phyloP scores from a whole-genome alignment of 192 early-diverging fungal species.

The Coemansia sp. region DNA sequence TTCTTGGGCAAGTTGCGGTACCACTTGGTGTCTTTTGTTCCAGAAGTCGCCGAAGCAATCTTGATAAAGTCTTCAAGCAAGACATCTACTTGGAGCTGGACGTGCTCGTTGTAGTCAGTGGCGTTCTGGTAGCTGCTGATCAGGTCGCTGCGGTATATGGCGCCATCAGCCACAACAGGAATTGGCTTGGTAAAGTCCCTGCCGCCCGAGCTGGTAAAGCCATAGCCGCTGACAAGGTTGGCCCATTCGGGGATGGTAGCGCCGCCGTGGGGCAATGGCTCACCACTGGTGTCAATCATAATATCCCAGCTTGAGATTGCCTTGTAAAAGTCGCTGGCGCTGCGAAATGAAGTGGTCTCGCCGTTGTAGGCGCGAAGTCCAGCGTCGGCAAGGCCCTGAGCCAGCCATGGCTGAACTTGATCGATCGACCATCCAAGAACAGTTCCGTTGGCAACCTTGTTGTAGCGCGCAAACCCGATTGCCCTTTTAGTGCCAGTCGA shows the following conservation, averaged over 20 bases:
- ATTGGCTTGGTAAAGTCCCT: slow-evolving; percentile 14
- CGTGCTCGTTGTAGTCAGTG: slow-evolving; percentile 61
- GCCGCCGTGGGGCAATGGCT: slow-evolving; percentile 57
- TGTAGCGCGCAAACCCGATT: slow-evolving; percentile 44
- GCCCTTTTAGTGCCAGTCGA: slow-evolving; percentile 10
- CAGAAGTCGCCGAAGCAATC: slow-evolving; percentile 47
- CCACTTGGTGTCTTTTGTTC: slow-evolving; percentile 59
- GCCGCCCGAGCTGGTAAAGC: slow-evolving; percentile 1
- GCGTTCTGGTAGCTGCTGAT: slow-evolving; percentile 70
- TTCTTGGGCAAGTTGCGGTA: slow-evolving; percentile 65
- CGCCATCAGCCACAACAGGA: slow-evolving; percentile 58
- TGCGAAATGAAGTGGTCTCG: slow-evolving; percentile 22
- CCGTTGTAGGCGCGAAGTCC: slow-evolving; percentile 45
- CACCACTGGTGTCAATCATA: slow-evolving; percentile 58
- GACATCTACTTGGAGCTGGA: slow-evolving; percentile 62
- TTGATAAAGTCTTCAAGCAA: slow-evolving; percentile 56
- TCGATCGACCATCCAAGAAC: slow-evolving; percentile 40
- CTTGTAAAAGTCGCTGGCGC: slow-evolving; percentile 48
- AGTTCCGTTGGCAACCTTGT: slow-evolving; percentile 45
- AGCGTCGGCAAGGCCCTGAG: slow-evolving; percentile 62
- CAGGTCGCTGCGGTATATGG: slow-evolving; percentile 59
- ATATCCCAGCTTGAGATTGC: slow-evolving; percentile 59
- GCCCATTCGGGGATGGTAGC: slow-evolving; percentile 48
- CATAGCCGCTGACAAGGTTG: slow-evolving; percentile 32
- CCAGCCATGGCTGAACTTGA: slow-evolving; percentile 34